A percentile compares a stretch with the other conserved stretches of the same genome.
These are phyloP conservation scores for Podospora australis DNA, from an alignment of 495 filamentous ascomycete species.

Conservation along the genomic window DNA sequence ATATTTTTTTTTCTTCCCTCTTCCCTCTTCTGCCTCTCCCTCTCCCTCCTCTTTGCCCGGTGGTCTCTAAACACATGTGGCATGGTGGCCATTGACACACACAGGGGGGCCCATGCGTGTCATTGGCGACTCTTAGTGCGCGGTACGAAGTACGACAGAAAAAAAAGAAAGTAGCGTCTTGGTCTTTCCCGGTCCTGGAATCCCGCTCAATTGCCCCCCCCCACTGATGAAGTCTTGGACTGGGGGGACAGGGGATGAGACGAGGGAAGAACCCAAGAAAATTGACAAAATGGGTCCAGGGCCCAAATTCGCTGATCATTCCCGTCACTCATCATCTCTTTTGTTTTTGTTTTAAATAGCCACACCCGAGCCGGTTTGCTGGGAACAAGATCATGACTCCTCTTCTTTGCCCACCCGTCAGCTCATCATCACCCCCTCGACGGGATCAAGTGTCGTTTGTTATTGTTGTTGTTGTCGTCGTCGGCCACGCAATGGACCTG, in stretches of 20 bases:
- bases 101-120: conserved; percentile 13
- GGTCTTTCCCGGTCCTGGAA: neutral
- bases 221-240: conserved; percentile 1
- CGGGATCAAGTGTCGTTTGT: neutral
- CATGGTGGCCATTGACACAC: no score
- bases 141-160: no score
- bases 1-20: no score
- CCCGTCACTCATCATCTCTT: neutral
- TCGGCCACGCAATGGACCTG: neutral
- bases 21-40: no score
- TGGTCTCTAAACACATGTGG: no score
- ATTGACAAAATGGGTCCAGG: conserved; percentile 5
- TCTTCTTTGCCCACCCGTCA: neutral
- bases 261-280: neutral
- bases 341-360: conserved; percentile 1
- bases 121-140: conserved; percentile 3
- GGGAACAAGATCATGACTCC: neutral
- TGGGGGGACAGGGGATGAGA: neutral
- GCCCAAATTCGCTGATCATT: conserved; percentile 12
- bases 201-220: neutral
- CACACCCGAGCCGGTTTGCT: neutral
- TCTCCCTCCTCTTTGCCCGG: no score
- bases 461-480: neutral
- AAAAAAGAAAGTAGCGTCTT: neutral
- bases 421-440: neutral